Base-by-base conservation (phyloP, 345 rosid genomes). In the Sapria himalayana region DNA sequence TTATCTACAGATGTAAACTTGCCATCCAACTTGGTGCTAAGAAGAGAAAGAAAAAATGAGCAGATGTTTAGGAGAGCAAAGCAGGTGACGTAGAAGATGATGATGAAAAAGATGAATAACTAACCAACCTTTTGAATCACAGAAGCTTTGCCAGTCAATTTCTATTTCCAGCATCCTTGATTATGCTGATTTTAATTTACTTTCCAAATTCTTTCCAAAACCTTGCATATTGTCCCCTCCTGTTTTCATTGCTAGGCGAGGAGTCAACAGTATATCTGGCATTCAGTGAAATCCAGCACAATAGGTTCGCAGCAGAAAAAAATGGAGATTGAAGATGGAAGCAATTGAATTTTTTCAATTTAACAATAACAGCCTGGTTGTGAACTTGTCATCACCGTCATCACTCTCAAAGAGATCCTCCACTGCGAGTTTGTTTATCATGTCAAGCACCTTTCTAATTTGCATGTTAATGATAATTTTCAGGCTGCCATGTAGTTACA, bases 401-500 rank as follows among this genome's bases (percentile, higher is more conserved):
- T 60, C 57, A 17, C 62, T 37, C 55, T 80, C 93, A 46, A 79
- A 85, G 23, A 93, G 93, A 66, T 85, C 93, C 65, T 85, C 98
- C 48, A 72, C 81, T 4, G 82, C 94, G 51, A 89, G 64, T 50
- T 61, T 82, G 27, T 91, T 80, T 37, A 82, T 82, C 95, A 82
- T 79, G 60, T 82, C 93, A 54, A 89, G 84, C 20, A 94, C 98
- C 66, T 79, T 82, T 31, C 93, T 63, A 56, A 89, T 82, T 48
- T 82, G 86, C 57, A 82, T 89, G 70, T 89, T 89, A 71, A 82
- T 89, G 39, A 82, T 89, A 48, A 93, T 89, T 66, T 79, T 89
- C 60, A 89, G 69, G 58, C 95, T 89, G 61, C 79, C 69, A 55
- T 89, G 93, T 43, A 73, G 84, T 71, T 89, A 91, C 55, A 82